Evolutionary conservation across 2,329 filamentous ascomycete genomes (phyloP), one percentile per base, ranked within the genome.

Genomic region (Pestalotiopsis sp.): DNA sequence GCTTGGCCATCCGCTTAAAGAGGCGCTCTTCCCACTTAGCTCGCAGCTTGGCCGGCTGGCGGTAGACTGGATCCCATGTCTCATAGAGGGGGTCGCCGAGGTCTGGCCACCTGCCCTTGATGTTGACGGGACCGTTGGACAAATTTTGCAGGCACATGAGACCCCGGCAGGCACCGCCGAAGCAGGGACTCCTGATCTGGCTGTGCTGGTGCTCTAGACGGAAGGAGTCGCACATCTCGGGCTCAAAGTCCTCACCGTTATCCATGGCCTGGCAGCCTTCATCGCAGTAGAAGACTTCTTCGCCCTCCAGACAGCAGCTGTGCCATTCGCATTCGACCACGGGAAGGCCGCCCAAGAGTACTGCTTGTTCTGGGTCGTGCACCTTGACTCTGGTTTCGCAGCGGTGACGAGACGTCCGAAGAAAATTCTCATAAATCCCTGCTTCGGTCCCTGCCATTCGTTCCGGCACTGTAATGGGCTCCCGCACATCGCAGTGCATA

Each of bases 401-500:
- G 1, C 14, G 57, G 58, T 77, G 76, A 27, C 41, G 69, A 0
- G n/a, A 59, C 0, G 76, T 77, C 3, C 61, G 70, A 0, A 71
- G 66, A 1, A 74, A 71, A 60, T 77, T 75, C 4, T 68, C 70
- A 65, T 70, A 73, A 41, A 72, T 13, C 17, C 12, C 31, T 13
- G 45, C n/a, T 20, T 25, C 27, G 11, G 1, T 70, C 56, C 3
- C 56, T 6, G 1, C 20, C 5, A 52, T 69, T 12, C 11, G 14
- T 7, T 5, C 13, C 1, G 4, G 70, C 1, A 73, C 52, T n/a
- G 75, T 69, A 70, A 77, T 75, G 0, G 73, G 71, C 0, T 17
- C 31, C 1, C 74, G 71, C 39, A 76, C 73, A 38, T 77, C 75
- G 68, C 77, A 75, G 68, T 77, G 73, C 75, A 77, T 78, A 7